Conservation (phyloP, 1,139 yeast species). For the Kodamaea alishanica region DNA sequence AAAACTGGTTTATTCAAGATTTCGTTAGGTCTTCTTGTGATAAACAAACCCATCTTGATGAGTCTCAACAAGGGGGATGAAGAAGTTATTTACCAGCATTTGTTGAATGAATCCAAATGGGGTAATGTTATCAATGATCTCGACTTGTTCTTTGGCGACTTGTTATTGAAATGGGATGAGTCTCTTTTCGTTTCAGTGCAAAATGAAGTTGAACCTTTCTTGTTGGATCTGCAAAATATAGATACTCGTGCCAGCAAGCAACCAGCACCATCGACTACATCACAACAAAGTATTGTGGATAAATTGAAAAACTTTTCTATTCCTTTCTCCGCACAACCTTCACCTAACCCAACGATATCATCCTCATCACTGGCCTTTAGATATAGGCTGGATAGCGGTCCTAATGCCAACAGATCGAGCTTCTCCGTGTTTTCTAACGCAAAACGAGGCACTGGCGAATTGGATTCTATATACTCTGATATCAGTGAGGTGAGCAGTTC, state of each 20-base stretch:
- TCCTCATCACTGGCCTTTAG: conserved; percentile 9
- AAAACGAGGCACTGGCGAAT: conserved; percentile 15
- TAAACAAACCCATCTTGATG: conserved; percentile 51
- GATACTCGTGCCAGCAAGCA: conserved; percentile 2
- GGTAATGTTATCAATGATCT: conserved; percentile 51
- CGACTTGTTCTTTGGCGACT: conserved; percentile 39
- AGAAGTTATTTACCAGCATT: conserved; percentile 59
- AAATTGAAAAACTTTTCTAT: conserved; percentile 16
- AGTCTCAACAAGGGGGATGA: conserved; percentile 48
- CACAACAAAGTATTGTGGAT: conserved; percentile 13
- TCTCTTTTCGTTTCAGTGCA: conserved; percentile 19
- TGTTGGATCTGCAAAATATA: conserved; percentile 3
- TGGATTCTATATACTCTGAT: conserved; percentile 33
- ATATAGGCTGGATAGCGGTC: conserved; percentile 12
- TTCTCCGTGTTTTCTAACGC: conserved; percentile 21
- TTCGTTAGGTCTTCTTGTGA: conserved; percentile 52
- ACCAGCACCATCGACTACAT: conserved; percentile 3
- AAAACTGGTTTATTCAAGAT: conserved; percentile 59
- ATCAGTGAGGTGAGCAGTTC: conserved; percentile 19
- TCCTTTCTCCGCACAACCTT: conserved; percentile 10
- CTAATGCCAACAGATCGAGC: conserved; percentile 17
- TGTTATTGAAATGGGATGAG: conserved; percentile 38
- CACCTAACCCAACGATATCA: conserved; percentile 6
- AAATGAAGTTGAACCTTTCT: conserved; percentile 3
- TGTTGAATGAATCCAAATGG: conserved; percentile 54